phyloP scores from a whole-genome alignment of 2,329 filamentous ascomycete genomes.

The Fusarium dlaminii region DNA sequence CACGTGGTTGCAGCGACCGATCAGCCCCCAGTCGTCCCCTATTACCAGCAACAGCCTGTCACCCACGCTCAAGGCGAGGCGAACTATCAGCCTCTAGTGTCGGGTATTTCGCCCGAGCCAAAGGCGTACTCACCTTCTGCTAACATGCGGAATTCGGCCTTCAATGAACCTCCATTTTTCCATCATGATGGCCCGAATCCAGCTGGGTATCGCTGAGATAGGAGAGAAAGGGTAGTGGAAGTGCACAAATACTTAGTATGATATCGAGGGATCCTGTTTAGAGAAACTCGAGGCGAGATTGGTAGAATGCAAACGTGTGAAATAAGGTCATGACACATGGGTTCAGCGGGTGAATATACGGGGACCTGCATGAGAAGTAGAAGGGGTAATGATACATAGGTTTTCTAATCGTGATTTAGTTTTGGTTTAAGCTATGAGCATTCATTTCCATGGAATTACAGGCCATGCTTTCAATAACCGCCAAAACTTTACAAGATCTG shows the following conservation, averaged over 20 bases:
- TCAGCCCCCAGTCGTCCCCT: neutral
- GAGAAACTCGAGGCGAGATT: too few relatives aligned
- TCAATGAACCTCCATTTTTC: neutral
- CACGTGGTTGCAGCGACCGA: neutral
- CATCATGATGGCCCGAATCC: neutral
- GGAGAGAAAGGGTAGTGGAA: accelerated
- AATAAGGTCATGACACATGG: too few relatives aligned
- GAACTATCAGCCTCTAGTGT: neutral
- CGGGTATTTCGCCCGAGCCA: neutral
- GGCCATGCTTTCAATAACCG: neutral
- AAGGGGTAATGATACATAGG: accelerated
- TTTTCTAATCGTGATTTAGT: neutral
- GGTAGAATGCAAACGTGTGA: neutral
- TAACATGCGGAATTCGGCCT: neutral
- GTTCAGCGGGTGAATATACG: neutral
- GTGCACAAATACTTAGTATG: neutral
- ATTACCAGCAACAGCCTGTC: neutral
- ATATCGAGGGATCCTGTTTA: too few relatives aligned
- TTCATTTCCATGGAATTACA: too few relatives aligned
- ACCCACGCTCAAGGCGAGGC: neutral
- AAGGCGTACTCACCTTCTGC: neutral
- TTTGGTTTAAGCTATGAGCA: neutral
- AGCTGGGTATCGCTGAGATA: neutral
- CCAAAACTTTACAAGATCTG: too few relatives aligned
- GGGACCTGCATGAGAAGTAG: too few relatives aligned